Percentiles rank a stretch among this genome's conserved stretches.
Evolutionary conservation across 2,329 filamentous ascomycete genomes (phyloP).

Genomic region (Aspergillus luchuensis): DNA sequence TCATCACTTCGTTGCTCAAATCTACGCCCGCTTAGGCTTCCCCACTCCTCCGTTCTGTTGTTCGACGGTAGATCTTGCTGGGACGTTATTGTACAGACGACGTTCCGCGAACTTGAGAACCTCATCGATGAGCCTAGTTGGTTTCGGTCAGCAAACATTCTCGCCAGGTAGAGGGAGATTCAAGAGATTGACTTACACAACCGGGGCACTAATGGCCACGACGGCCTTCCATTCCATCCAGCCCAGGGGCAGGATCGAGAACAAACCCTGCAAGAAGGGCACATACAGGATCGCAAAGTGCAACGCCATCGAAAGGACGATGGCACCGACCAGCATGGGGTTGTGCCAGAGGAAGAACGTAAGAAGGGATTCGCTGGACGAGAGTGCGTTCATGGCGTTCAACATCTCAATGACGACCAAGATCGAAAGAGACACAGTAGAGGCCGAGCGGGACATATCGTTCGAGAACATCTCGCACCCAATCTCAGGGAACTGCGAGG

Average conservation of each 20-base stretch:
- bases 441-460: conserved; percentile 82
- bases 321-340: conserved; percentile 97
- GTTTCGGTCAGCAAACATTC: conserved; percentile 19
- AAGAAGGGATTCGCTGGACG: conserved; percentile 88
- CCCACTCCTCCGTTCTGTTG: conserved; percentile 34
- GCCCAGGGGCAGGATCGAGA: conserved; percentile 86
- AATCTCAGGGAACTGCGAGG: conserved; percentile 79
- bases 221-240: conserved; percentile 92
- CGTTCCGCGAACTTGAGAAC: conserved; percentile 77
- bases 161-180: background rate
- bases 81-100: conserved; percentile 58
- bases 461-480: conserved; percentile 91
- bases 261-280: conserved; percentile 82
- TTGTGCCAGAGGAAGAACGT: conserved; percentile 97
- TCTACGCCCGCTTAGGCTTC: conserved; percentile 42
- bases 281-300: conserved; percentile 94
- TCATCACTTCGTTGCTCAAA: conserved; percentile 21
- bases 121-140: conserved; percentile 74
- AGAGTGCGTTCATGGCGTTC: conserved; percentile 97
- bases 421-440: conserved; percentile 86
- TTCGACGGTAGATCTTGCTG: conserved; percentile 15
- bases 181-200: conserved; percentile 68
- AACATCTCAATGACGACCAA: conserved; percentile 99
- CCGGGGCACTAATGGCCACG: conserved; percentile 80
- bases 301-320: conserved; percentile 86